A percentile compares a stretch with the other conserved stretches of the same genome.
Evolutionary conservation across 768 basidiomycete genomes (phyloP).

Genomic region (Tricholoma saponaceum): DNA sequence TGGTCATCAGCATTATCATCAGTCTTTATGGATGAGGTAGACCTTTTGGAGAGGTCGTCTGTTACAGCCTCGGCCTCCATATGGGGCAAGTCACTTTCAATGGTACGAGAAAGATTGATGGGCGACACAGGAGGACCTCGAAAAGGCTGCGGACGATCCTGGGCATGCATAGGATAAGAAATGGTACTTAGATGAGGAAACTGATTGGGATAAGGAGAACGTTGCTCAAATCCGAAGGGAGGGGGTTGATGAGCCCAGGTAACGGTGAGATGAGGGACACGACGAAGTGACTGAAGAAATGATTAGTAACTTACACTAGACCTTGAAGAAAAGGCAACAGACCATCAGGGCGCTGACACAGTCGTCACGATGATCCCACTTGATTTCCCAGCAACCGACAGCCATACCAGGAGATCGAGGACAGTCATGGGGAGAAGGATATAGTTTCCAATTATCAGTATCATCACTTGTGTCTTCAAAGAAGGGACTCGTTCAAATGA

Average conservation of each 20-base stretch:
- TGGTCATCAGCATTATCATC: slow-evolving; percentile 2
- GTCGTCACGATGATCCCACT: slow-evolving; percentile 76
- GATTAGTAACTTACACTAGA: slow-evolving; percentile 3
- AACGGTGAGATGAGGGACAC: slow-evolving; percentile 66
- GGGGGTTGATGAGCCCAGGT: slow-evolving; percentile 75
- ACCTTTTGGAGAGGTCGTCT: not conserved
- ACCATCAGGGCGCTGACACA: slow-evolving; percentile 72
- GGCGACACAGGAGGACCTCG: slow-evolving; percentile 8
- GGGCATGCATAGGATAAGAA: slow-evolving; percentile 28
- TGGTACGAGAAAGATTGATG: slow-evolving; percentile 4
- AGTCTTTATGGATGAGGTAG: not conserved
- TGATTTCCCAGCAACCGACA: slow-evolving; percentile 65
- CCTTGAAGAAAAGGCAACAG: slow-evolving; percentile 12
- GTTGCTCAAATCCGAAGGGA: slow-evolving; percentile 13
- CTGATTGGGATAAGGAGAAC: slow-evolving; percentile 13
- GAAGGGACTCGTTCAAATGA: not conserved
- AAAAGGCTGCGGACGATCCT: slow-evolving; percentile 14
- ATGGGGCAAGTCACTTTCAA: not conserved
- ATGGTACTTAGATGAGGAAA: not conserved
- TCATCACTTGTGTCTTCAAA: not conserved
- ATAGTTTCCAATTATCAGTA: slow-evolving; percentile 17
- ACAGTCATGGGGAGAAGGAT: slow-evolving; percentile 53
- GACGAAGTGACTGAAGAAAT: slow-evolving; percentile 67
- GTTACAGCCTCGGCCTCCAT: not conserved
- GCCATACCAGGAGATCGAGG: slow-evolving; percentile 57